Evolutionary conservation across 1,139 yeast genomes (phyloP).

Genomic region (Insectozyma bohioensis): DNA sequence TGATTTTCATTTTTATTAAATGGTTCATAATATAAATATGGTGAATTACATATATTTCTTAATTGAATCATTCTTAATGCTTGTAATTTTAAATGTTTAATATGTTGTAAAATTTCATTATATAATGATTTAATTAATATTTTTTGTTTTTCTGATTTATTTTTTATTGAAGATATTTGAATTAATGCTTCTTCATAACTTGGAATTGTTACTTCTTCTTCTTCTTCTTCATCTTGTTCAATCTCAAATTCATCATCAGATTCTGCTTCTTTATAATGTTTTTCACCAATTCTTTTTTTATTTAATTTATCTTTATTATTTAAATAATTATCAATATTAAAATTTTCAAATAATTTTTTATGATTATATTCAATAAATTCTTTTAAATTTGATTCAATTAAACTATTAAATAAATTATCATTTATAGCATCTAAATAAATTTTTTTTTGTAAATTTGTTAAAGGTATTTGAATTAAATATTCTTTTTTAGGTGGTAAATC

Average conservation of each 20-base stretch:
- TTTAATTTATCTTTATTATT: slow-evolving; percentile 16
- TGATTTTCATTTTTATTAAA: slow-evolving; percentile 37
- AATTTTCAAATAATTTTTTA: slow-evolving; percentile 20
- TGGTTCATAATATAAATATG: slow-evolving; percentile 81
- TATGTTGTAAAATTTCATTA: slow-evolving; percentile 19
- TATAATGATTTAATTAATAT: slow-evolving; percentile 17
- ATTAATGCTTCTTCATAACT: slow-evolving; percentile 12
- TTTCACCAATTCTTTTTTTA: slow-evolving; percentile 8
- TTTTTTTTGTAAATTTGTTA: slow-evolving; percentile 61
- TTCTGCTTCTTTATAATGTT: slow-evolving; percentile 24
- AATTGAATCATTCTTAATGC: slow-evolving; percentile 74
- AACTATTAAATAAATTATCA: slow-evolving; percentile 39
- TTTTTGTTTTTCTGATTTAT: slow-evolving; percentile 15
- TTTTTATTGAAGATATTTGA: slow-evolving; percentile 1
- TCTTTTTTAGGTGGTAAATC: slow-evolving; percentile 86
- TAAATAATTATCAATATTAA: slow-evolving; percentile 41
- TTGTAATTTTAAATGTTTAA: slow-evolving; percentile 41
- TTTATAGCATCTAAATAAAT: slow-evolving; percentile 63
- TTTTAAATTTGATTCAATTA: slow-evolving; percentile 45
- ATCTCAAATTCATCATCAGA: slow-evolving; percentile 21
- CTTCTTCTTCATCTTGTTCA: slow-evolving; percentile 8
- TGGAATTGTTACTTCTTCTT: slow-evolving; percentile 7
- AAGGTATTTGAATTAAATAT: slow-evolving; percentile 71
- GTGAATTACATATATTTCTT: slow-evolving; percentile 81
- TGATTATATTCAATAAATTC: slow-evolving; percentile 44